Evolutionary conservation across 2,329 filamentous ascomycete genomes (phyloP), one percentile per base, ranked within the genome.

Genomic region (Zymoseptoria passerinii): DNA sequence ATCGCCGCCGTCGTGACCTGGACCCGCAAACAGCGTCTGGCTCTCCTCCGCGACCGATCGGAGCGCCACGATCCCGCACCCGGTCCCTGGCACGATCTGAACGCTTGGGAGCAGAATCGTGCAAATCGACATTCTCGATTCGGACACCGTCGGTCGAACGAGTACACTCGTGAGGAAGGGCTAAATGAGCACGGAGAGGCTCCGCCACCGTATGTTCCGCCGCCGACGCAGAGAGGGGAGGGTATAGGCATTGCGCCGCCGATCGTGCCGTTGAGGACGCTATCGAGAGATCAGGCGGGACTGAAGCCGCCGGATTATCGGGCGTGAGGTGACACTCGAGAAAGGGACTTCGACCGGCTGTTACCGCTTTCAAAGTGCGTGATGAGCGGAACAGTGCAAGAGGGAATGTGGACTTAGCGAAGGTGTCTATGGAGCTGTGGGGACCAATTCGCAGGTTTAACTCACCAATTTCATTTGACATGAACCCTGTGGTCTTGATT

Each of bases 111-210:
- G 35, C 35, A 44, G 13, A 44, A 16, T 44, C 35, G 13, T 44
- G 35, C 35, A 7, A 44, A 44, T 44, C 35, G 35, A 5, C 35
- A 40, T 9, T 40, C 35, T 16, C 35, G 35, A 4, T 40, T 40
- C 3, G 35, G 35, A 16, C 35, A 44, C n/a, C 35, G 10, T 44
- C 35, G 35, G 13, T 44, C 35, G 35, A 44, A 44, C 13, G 35
- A 44, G 35, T 44, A 44, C 13, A 44, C 35, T 13, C 35, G 35
- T n/a, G 75, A 79, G 51, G 84, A 87, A 62, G 85, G 85, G 0
- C 70, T 87, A 57, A 80, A 87, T 67, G 84, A 86, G 72, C 71
- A 79, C 50, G 85, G 84, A 28, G 83, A 87, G 69, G 82, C 84
- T 8, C 85, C 85, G 53, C 85, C 85, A 52, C 83, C 84, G 0